Evolutionary conservation across 441 rosid genomes (phyloP), one percentile per base, ranked within the genome.

Genomic region (Bruguiera hainesii): DNA sequence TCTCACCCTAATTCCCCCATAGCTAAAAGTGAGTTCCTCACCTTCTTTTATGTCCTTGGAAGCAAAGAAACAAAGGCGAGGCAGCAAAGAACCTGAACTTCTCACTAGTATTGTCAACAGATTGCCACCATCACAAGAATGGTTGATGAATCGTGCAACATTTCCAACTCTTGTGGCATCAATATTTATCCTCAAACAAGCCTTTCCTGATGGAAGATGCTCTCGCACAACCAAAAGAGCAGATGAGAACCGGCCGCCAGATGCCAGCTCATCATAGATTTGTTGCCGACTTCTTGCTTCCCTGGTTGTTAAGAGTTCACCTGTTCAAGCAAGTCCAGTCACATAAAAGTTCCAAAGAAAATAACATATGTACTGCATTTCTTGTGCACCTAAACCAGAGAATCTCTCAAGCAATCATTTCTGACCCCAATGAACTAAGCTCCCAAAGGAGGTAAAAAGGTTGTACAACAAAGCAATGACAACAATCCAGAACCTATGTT

Each of bases 81-180:
- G 94, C 35, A 94, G 65, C 59, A 85, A 49, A 15, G 80, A 80
- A 29, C 97, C 97, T 7, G 86, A 56, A 74, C 81, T 82, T 77
- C 98, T 89, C 73, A 86, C 76, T 3, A 91, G 75, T 7, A 71
- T 67, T 0, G 96, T 82, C 6, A 81, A 82, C 39, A 94, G 82
- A 68, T 91, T 89, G 42, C 97, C 97, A 0, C 97, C 96, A 23
- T 88, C 98, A 67, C 98, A 94, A 46, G 98, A 91, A 80, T 89
- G 99, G 83, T 89, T 91, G 20, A 93, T 82, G 79, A 91, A 89
- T 56, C 94, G 81, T 23, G 90, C 90, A 31, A 89, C 73, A 33
- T 91, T 93, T 60, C 97, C 98, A 0, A 81, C 77, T 57, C 81
- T 77, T 5, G 98, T 94, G 72, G 97, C 97, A 66, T 89, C 96